phyloP scores from a whole-genome alignment of 2,329 filamentous ascomycete genomes.

The Penicillium crustosum region DNA sequence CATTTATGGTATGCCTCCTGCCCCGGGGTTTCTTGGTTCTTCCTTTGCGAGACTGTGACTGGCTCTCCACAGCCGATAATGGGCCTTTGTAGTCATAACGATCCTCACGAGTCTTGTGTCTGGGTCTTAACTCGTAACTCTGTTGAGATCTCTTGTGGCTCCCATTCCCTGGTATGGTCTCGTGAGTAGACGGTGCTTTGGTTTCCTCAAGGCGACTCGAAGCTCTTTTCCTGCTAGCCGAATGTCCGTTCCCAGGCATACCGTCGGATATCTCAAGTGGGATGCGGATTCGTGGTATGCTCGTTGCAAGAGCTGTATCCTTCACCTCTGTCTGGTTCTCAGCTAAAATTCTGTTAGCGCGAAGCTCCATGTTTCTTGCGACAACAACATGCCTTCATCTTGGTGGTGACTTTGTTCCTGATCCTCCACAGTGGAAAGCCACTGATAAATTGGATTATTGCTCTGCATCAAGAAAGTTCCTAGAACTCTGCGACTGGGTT shows the following conservation, averaged over 20 bases:
- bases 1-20: slow-evolving; percentile 48
- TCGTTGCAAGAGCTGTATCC: too few species aligned
- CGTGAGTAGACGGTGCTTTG: background rate
- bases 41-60: slow-evolving; percentile 6
- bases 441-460: slow-evolving; percentile 14
- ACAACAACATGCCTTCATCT: background rate
- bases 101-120: slow-evolving; percentile 58
- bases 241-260: background rate
- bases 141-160: slow-evolving; percentile 1
- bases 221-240: slow-evolving; percentile 1
- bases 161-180: background rate
- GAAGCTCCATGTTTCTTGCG: too few species aligned
- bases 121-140: slow-evolving; percentile 52
- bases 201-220: background rate
- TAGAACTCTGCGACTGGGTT: background rate
- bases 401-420: background rate
- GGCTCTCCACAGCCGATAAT: slow-evolving; percentile 1
- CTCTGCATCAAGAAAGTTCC: slow-evolving; percentile 1
- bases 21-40: slow-evolving; percentile 28
- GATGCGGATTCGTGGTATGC: background rate
- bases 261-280: background rate
- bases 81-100: slow-evolving; percentile 53
- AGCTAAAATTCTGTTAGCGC: background rate
- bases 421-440: slow-evolving; percentile 14
- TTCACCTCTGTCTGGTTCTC: background rate